Evolutionary conservation across 352 stramenopile species (phyloP).

Genomic region (Blastocystis sp.): DNA sequence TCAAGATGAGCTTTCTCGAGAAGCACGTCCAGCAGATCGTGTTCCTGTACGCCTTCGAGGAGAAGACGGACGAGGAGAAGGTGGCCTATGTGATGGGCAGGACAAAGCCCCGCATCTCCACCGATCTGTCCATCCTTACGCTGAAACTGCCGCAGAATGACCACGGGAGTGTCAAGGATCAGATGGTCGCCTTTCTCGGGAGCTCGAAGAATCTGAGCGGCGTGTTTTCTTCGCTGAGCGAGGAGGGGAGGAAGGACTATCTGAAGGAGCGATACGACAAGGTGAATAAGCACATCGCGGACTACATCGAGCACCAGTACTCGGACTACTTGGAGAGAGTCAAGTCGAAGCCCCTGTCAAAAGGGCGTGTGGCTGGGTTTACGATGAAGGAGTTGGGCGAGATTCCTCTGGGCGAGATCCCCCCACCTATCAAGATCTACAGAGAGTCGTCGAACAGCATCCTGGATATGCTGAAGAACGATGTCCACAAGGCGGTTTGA

Average conservation of each 20-base stretch:
- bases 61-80: conserved; percentile 3
- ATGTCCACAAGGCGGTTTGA: conserved; percentile 43
- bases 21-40: conserved; percentile 44
- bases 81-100: conserved; percentile 31
- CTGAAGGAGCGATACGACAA: conserved; percentile 32
- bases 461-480: conserved; percentile 14
- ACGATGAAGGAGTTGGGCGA: conserved; percentile 57
- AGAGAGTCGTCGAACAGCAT: neutral
- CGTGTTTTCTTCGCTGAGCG: conserved; percentile 25
- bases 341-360: neutral
- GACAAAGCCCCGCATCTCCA: conserved; percentile 32
- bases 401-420: conserved; percentile 52
- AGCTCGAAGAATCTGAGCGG: conserved; percentile 46
- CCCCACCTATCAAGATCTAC: neutral
- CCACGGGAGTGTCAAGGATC: neutral
- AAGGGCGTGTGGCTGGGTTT: conserved; percentile 16
- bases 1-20: conserved; percentile 47
- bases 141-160: conserved; percentile 21
- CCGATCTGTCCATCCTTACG: conserved; percentile 34
- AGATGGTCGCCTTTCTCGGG: conserved; percentile 26
- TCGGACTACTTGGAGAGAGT: conserved; percentile 22
- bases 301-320: conserved; percentile 32
- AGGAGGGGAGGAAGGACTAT: conserved; percentile 13
- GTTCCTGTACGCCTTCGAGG: neutral
- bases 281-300: neutral